Base-by-base conservation (phyloP, 2,329 filamentous ascomycete genomes). In the Botrytis pseudocinerea region DNA sequence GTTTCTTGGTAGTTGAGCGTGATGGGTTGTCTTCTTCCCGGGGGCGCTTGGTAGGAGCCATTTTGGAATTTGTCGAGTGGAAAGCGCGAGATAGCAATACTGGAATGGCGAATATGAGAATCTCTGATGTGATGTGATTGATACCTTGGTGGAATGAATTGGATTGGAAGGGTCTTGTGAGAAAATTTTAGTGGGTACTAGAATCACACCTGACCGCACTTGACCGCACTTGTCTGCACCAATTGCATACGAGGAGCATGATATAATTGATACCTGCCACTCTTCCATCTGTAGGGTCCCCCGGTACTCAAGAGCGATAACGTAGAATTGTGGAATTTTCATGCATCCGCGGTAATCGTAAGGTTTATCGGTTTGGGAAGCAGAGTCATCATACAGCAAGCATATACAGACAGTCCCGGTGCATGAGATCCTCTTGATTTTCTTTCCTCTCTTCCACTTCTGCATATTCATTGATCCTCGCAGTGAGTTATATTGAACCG, bases 1-100 rank as follows among this genome's bases (percentile, higher is more conserved):
- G 83, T 80, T 87, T 89, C 80, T 89, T 89, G 25, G 82, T 80
- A 12, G 81, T 83, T 59, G 82, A 77, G 25, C 80, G 76, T 63
- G 79, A 80, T 25, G 80, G 76, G 32, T 80, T 79, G 64, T 82
- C 80, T 74, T 84, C 82, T 70, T 89, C 87, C 44, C 82, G 84
- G n/a, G 86, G 80, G 75, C 89, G 83, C 81, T 91, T 92, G 46
- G 14, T 69, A 32, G 85, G 80, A n/a, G 85, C 84, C 90, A 92
- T 92, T 38, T 71, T 80, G 66, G 38, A 69, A 46, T 60, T 51
- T 10, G 38, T 46, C 46, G n/a, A 61, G n/a, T 44, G 60, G 7
- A 42, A 38, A 28, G 32, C 4, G 32, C 32, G 32, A 32, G 4
- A 32, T n/a, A n/a, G 48, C 16, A 14, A 57, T 38, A 25, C 3